Evolutionary conservation across 1,139 yeast species (phyloP).

Genomic region (Hansenula sp.): DNA sequence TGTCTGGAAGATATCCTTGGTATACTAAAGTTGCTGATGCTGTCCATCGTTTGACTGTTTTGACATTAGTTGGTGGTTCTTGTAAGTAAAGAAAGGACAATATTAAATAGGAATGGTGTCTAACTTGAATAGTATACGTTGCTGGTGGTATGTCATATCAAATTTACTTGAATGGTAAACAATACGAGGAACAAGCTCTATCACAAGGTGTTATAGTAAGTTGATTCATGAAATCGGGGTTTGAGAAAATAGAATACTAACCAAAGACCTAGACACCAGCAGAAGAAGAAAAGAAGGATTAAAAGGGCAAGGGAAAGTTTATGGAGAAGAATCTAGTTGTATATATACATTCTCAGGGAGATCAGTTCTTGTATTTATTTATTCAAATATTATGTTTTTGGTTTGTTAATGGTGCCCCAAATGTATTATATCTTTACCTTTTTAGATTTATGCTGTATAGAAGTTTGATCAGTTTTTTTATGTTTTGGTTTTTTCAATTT

Average conservation of each 20-base stretch:
- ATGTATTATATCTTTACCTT: neutral
- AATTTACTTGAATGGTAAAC: constrained; percentile 53
- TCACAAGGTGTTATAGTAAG: constrained; percentile 7
- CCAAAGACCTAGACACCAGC: neutral
- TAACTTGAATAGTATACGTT: constrained; percentile 34
- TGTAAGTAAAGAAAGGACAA: constrained; percentile 24
- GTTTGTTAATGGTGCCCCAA: no score
- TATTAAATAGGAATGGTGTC: neutral
- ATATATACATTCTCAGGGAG: neutral
- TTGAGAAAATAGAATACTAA: neutral
- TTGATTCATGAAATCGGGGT: no score
- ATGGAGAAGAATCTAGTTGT: neutral
- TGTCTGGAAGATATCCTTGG: constrained; percentile 60
- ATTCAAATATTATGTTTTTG: no score
- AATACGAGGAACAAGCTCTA: constrained; percentile 36
- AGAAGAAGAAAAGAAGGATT: neutral
- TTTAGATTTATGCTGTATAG: neutral
- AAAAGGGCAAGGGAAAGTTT: no score
- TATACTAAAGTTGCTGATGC: constrained; percentile 74
- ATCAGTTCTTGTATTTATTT: neutral
- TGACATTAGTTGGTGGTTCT: constrained; percentile 72
- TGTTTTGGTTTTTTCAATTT: constrained; percentile 28
- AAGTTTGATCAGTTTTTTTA: constrained; percentile 3
- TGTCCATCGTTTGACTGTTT: constrained; percentile 76
- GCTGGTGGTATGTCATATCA: constrained; percentile 60